Evolutionary conservation across 129 eudicot species (phyloP).

Genomic region (Flaveria linearis): DNA sequence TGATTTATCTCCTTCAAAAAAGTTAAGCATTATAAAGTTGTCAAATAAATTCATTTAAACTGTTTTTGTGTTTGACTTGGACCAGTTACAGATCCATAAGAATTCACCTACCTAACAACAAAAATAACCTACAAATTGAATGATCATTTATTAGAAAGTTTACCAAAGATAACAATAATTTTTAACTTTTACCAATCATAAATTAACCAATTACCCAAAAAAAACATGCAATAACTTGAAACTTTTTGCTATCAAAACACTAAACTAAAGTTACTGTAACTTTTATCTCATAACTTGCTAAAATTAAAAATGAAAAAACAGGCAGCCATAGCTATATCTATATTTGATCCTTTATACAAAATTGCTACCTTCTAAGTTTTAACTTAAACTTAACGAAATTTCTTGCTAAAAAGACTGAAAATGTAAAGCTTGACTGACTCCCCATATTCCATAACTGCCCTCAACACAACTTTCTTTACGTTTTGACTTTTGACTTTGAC

Average conservation of each 20-base stretch:
- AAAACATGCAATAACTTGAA: background rate
- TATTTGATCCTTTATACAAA: slow-evolving; percentile 27
- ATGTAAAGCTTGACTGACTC: background rate
- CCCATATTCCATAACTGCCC: slow-evolving; percentile 18
- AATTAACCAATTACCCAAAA: background rate
- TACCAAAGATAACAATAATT: background rate
- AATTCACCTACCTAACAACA: slow-evolving; percentile 1
- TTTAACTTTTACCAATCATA: background rate
- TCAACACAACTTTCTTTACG: background rate
- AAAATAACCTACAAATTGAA: background rate
- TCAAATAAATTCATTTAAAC: no score
- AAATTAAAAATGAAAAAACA: background rate
- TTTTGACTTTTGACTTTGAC: background rate
- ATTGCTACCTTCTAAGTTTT: slow-evolving; percentile 16
- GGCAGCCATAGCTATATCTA: slow-evolving; percentile 28
- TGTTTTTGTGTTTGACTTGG: background rate
- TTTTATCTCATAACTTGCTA: background rate
- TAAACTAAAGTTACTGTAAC: background rate
- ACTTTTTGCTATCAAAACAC: background rate
- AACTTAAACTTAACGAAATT: background rate
- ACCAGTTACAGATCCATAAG: background rate
- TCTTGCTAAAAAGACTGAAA: slow-evolving; percentile 21
- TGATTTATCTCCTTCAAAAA: no score
- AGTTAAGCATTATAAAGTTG: no score
- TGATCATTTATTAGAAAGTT: background rate